Conservation (phyloP, 108 stramenopile species). For the Nitzschia sp. region DNA sequence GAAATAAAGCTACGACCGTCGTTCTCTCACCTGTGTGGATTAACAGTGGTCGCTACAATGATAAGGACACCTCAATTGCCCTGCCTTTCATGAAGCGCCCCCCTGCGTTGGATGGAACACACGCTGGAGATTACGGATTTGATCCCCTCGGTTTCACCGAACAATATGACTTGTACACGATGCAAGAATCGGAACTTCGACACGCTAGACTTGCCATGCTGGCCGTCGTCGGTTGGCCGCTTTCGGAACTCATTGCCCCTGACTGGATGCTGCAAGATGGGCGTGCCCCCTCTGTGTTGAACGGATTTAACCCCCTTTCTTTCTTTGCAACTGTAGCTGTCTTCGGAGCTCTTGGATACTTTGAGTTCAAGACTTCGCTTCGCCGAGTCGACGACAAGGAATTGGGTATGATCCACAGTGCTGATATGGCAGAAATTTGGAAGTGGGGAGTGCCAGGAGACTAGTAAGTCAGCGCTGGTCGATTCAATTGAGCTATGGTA, state of each 20-base stretch:
- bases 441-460: slow-evolving; percentile 83
- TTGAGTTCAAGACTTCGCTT: slow-evolving; percentile 74
- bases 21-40: too few relatives aligned
- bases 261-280: slow-evolving; percentile 60
- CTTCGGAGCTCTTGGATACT: slow-evolving; percentile 64
- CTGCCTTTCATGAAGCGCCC: slow-evolving; percentile 78
- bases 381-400: slow-evolving; percentile 45
- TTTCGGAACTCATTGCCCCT: slow-evolving; percentile 70
- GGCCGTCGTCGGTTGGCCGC: slow-evolving; percentile 80
- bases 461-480: slow-evolving; percentile 31
- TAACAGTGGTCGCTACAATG: slow-evolving; percentile 71
- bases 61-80: slow-evolving; percentile 58
- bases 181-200: slow-evolving; percentile 60
- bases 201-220: slow-evolving; percentile 83
- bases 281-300: slow-evolving; percentile 73
- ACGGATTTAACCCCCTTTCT: slow-evolving; percentile 72
- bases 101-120: slow-evolving; percentile 70
- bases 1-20: too few relatives aligned
- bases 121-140: slow-evolving; percentile 84
- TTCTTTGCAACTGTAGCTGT: slow-evolving; percentile 51
- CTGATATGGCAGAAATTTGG: slow-evolving; percentile 73
- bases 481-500: too few relatives aligned
- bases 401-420: slow-evolving; percentile 57
- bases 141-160: slow-evolving; percentile 79
- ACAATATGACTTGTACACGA: slow-evolving; percentile 37